Percentiles rank a stretch among this genome's conserved stretches.
These are phyloP conservation scores for Kockovaella imperatae DNA, from an alignment of 768 basidiomycete species.

Conservation along the genomic window DNA sequence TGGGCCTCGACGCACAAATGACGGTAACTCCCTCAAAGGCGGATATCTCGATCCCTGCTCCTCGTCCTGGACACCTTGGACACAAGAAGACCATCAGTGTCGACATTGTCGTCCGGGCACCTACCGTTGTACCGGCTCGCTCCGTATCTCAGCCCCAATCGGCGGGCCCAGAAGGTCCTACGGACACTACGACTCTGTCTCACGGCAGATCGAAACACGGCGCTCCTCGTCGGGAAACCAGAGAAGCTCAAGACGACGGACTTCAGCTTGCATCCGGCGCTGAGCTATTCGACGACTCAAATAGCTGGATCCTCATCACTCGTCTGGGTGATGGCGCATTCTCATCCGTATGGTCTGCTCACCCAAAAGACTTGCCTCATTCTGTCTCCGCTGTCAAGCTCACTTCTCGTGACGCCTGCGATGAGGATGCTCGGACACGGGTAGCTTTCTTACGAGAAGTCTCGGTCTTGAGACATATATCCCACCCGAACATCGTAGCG, in stretches of 20 bases:
- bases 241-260: conserved; percentile 7
- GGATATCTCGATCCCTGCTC: too few relatives aligned
- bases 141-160: too few relatives aligned
- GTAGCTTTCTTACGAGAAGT: conserved; percentile 76
- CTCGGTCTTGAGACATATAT: conserved; percentile 72
- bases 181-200: too few relatives aligned
- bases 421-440: conserved; percentile 61
- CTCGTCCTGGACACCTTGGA: too few relatives aligned
- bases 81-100: too few relatives aligned
- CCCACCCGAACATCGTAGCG: conserved; percentile 70
- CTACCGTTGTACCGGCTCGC: too few relatives aligned
- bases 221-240: conserved; percentile 4
- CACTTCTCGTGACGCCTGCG: conserved; percentile 48
- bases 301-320: conserved; percentile 25
- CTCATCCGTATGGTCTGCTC: conserved; percentile 39
- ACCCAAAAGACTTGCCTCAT: neutral
- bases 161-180: too few relatives aligned
- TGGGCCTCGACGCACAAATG: too few relatives aligned
- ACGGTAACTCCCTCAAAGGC: too few relatives aligned
- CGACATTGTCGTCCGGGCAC: too few relatives aligned
- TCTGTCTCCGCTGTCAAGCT: conserved; percentile 54
- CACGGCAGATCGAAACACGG: neutral
- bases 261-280: conserved; percentile 2
- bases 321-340: conserved; percentile 43
- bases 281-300: neutral